Evolutionary conservation across 2,329 filamentous ascomycete genomes (phyloP).

Genomic region (Huntiella abstrusa): DNA sequence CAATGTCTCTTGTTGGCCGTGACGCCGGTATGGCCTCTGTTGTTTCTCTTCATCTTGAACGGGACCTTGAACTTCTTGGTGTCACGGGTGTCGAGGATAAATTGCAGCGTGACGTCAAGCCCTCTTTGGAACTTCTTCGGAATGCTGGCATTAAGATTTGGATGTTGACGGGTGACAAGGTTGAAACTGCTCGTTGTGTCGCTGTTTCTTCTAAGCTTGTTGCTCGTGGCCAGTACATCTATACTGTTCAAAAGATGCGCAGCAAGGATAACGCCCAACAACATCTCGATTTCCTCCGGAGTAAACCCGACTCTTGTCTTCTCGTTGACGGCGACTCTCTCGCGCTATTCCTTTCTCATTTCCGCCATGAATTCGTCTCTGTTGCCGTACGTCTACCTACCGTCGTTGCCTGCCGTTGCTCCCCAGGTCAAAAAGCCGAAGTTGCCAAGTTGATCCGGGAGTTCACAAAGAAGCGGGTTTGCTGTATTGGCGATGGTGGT

Average conservation of each 20-base stretch:
- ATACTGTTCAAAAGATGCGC: conserved; percentile 74
- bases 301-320: conserved; percentile 71
- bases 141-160: conserved; percentile 98
- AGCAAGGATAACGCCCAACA: conserved; percentile 73
- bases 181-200: conserved; percentile 91
- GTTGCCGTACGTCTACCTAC: conserved; percentile 74
- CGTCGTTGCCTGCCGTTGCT: conserved; percentile 91
- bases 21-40: conserved; percentile 68
- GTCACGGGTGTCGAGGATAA: conserved; percentile 97
- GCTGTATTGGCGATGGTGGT: conserved; percentile 92
- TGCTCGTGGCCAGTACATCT: conserved; percentile 82
- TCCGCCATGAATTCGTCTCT: conserved; percentile 69
- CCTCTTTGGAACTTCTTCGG: conserved; percentile 79
- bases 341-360: conserved; percentile 62
- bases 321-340: conserved; percentile 91
- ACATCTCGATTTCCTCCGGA: conserved; percentile 70
- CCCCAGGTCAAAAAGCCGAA: conserved; percentile 91
- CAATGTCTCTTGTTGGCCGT: conserved; percentile 58
- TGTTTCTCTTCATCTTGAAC: conserved; percentile 65
- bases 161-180: conserved; percentile 98
- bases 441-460: conserved; percentile 77
- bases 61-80: conserved; percentile 78
- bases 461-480: conserved; percentile 85
- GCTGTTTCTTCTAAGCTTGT: conserved; percentile 91
- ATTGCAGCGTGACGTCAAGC: conserved; percentile 86